Conservation (phyloP, 768 basidiomycete species). For the Psilocybe cubensis region DNA sequence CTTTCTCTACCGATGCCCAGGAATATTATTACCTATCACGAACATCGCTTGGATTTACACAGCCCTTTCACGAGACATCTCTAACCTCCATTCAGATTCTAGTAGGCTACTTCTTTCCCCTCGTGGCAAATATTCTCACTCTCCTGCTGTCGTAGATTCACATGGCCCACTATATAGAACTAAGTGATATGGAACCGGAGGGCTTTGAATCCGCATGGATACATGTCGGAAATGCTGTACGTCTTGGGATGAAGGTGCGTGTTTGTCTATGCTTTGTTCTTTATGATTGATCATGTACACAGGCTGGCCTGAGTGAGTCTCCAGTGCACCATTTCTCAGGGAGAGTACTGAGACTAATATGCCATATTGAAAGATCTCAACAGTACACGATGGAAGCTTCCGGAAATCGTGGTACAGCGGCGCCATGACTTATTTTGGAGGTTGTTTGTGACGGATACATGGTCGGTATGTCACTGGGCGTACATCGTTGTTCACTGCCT, state of each 20-base stretch:
- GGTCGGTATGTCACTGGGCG: constrained; percentile 46
- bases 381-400: constrained; percentile 61
- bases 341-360: not conserved
- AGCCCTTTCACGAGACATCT: constrained; percentile 54
- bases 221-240: constrained; percentile 60
- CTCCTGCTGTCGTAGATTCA: constrained; percentile 32
- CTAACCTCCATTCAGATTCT: constrained; percentile 56
- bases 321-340: constrained; percentile 1
- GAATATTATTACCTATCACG: constrained; percentile 67
- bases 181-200: constrained; percentile 53
- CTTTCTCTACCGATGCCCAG: constrained; percentile 56
- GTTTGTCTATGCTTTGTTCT: constrained; percentile 22
- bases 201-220: constrained; percentile 56
- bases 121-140: constrained; percentile 3
- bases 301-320: constrained; percentile 57
- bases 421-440: constrained; percentile 71
- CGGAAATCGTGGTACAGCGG: constrained; percentile 43
- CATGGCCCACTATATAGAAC: constrained; percentile 54
- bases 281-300: constrained; percentile 3
- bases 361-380: constrained; percentile 53
- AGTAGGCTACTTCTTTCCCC: constrained; percentile 37
- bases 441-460: constrained; percentile 64
- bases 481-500: not conserved
- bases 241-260: constrained; percentile 67
- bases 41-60: constrained; percentile 50